A percentile compares a stretch with the other conserved stretches of the same genome.
These are phyloP conservation scores for Elongisporangium anandrum DNA, from an alignment of 352 stramenopile species.

Conservation along the genomic window DNA sequence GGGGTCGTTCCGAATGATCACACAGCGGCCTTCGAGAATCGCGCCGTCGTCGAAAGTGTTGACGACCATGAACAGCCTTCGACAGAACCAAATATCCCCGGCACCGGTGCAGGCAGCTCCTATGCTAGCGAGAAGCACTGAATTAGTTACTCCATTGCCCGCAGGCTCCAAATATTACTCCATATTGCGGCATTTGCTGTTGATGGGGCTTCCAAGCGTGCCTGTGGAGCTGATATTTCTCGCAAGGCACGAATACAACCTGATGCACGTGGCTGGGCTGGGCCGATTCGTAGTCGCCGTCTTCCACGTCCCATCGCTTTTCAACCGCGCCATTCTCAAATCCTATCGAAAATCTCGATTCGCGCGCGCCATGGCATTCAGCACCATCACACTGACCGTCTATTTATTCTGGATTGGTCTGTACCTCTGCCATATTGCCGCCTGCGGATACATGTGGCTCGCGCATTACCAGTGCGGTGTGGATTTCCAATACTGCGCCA, in stretches of 20 bases:
- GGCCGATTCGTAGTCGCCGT: constrained; percentile 6
- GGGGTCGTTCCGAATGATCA: not conserved
- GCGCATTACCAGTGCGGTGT: constrained; percentile 17
- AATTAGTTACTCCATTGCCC: too few species aligned
- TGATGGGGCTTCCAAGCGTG: not conserved
- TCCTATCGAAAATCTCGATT: constrained; percentile 4
- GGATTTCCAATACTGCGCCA: constrained; percentile 11
- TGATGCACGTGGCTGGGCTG: constrained; percentile 13
- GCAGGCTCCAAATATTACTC: too few species aligned
- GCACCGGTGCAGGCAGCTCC: not conserved
- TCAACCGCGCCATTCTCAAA: constrained; percentile 5
- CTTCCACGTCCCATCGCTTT: constrained; percentile 5
- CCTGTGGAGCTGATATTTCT: constrained; percentile 9
- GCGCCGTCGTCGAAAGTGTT: constrained; percentile 2
- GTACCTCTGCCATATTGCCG: constrained; percentile 17
- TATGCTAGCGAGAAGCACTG: too few species aligned
- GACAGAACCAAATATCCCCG: not conserved
- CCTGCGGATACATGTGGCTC: constrained; percentile 21
- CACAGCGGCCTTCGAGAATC: constrained; percentile 5
- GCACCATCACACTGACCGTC: constrained; percentile 5
- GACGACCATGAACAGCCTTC: not conserved
- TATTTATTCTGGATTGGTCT: constrained; percentile 16
- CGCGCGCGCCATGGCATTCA: constrained; percentile 16
- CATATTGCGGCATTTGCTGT: not conserved
- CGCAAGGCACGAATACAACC: constrained; percentile 6